phyloP scores from a whole-genome alignment of 495 filamentous ascomycete genomes.

The Lentithecium fluviatile region DNA sequence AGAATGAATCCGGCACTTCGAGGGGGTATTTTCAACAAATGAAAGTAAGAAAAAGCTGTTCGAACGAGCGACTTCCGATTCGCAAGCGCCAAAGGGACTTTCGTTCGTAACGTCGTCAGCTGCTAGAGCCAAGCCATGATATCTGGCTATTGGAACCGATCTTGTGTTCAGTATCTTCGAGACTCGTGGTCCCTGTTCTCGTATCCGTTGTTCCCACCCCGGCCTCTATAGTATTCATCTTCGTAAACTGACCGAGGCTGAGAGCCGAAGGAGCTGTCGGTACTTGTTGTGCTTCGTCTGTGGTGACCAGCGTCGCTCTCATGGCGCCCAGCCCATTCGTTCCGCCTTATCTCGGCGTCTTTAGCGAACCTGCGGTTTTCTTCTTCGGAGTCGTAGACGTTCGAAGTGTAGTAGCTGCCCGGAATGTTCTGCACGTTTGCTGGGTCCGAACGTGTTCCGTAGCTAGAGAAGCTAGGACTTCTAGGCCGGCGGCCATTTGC shows the following conservation, averaged over 20 bases:
- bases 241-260: conserved; percentile 28
- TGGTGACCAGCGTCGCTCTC: conserved; percentile 6
- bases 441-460: conserved; percentile 31
- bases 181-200: conserved; percentile 25
- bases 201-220: conserved; percentile 16
- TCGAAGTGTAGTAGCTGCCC: conserved; percentile 23
- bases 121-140: neutral
- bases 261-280: conserved; percentile 22
- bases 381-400: conserved; percentile 29
- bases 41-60: conserved; percentile 10
- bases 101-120: conserved; percentile 12
- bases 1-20: neutral
- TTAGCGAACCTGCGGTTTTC: conserved; percentile 28
- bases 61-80: neutral
- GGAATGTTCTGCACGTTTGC: conserved; percentile 24
- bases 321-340: conserved; percentile 32
- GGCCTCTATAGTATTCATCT: conserved; percentile 19
- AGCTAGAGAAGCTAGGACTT: conserved; percentile 32
- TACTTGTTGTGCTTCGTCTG: conserved; percentile 14
- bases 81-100: neutral
- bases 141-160: neutral
- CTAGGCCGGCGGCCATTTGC: conserved; percentile 23
- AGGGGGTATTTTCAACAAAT: neutral
- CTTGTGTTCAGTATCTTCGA: conserved; percentile 15
- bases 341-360: conserved; percentile 29